Evolutionary conservation across 257 asterid genomes (phyloP), one percentile per base, ranked within the genome.

Genomic region (Ocimum tenuiflorum): DNA sequence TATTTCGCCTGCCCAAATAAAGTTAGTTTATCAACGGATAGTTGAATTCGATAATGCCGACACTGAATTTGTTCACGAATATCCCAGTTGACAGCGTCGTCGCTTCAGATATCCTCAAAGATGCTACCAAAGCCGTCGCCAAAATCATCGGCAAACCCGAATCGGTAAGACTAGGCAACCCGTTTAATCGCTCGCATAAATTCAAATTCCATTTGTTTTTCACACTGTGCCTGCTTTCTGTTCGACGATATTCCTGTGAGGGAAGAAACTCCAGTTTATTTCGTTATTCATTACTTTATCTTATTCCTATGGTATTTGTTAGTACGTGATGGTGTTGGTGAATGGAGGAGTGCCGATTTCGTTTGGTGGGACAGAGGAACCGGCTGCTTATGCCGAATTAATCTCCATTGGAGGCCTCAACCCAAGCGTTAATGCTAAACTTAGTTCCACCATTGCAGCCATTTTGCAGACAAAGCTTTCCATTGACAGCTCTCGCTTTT

Each of bases 111-210:
- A 86, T 92, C 63, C 96, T 92, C 60, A 85, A 83, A 67, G 97
- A 92, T 81, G 96, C 97, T 29, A 85, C 97, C 31, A 92, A 89
- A 84, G 97, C 99, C 14, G 97, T 92, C 48, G 90, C 97, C 60
- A 89, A 83, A 69, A 89, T 82, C 75, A 82, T 92, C 45, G 95
- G 95, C 76, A 92, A 89, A 71, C 97, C 99, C 4, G 97, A 92
- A 74, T 89, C 98, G 0, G 98, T 91, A 65, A 73, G 11, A 27
- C 31, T 27, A n/a, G n/a, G n/a, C n/a, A n/a, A n/a, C n/a, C n/a
- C n/a, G n/a, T n/a, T n/a, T n/a, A n/a, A n/a, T n/a, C n/a, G n/a
- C n/a, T n/a, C n/a, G n/a, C 31, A 27, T 27, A 1, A 27, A 27
- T 27, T 27, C 31, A n/a, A n/a, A n/a, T n/a, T n/a, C n/a, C n/a